These are phyloP conservation scores for Lichtheimia corymbifera DNA, from an alignment of 371 early-diverging fungal genomes.

Conservation along the genomic window DNA sequence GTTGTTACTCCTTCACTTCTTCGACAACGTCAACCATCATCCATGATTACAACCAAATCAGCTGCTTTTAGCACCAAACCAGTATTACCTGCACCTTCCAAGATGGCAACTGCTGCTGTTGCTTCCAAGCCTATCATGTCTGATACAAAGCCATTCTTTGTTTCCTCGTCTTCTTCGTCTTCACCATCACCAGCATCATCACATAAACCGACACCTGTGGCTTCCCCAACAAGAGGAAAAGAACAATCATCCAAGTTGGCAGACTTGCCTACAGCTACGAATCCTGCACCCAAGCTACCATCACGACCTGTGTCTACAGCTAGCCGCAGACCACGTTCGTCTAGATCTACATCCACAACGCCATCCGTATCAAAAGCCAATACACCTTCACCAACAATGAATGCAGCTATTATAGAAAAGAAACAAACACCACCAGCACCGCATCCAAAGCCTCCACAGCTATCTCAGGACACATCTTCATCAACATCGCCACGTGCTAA, in stretches of 20 bases:
- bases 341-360: background rate
- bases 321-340: slow-evolving; percentile 16
- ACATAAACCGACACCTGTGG: too few species aligned
- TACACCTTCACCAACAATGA: too few species aligned
- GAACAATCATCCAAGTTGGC: slow-evolving; percentile 8
- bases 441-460: too few species aligned
- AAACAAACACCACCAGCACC: slow-evolving; percentile 2
- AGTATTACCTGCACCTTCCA: too few species aligned
- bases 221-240: too few species aligned
- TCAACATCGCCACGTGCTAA: slow-evolving; percentile 5
- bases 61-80: background rate
- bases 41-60: slow-evolving; percentile 11
- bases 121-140: too few species aligned
- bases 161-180: too few species aligned
- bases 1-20: slow-evolving; percentile 44
- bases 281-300: slow-evolving; percentile 42
- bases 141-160: too few species aligned
- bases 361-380: too few species aligned
- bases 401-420: too few species aligned
- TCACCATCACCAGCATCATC: too few species aligned
- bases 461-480: background rate
- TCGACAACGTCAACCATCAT: slow-evolving; percentile 16
- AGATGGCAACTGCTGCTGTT: too few species aligned
- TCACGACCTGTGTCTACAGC: slow-evolving; percentile 35
- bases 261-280: slow-evolving; percentile 17